A percentile compares a stretch with the other conserved stretches of the same genome.
phyloP scores from a whole-genome alignment of 1,284 basidiomycete genomes.

The Peniophora sp. region DNA sequence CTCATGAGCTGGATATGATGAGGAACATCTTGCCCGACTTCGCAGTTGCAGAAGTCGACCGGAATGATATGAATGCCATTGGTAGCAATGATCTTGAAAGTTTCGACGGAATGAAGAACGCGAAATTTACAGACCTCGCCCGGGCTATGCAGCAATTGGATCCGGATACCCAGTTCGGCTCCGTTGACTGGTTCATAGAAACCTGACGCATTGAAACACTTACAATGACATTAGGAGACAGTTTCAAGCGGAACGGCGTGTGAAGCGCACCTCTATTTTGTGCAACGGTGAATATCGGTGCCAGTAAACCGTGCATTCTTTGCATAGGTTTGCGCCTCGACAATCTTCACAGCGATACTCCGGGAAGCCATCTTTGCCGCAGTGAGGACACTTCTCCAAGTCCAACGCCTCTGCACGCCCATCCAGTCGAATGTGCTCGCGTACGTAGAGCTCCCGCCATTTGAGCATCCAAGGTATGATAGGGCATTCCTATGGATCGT shows the following conservation, averaged over 20 bases:
- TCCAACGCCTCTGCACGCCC: no score
- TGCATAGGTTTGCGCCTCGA: background rate
- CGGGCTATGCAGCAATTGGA: background rate
- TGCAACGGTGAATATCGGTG: background rate
- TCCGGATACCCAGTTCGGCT: background rate
- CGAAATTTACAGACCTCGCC: background rate
- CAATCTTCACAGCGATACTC: background rate
- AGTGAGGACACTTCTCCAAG: no score
- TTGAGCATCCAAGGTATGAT: no score
- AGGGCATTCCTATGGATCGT: no score
- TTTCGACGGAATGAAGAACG: background rate
- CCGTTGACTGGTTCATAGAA: background rate
- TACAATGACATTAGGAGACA: no score
- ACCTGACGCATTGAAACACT: background rate
- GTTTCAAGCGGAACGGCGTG: no score
- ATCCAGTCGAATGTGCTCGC: no score
- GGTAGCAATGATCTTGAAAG: background rate
- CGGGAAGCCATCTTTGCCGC: background rate
- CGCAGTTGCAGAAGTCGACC: constrained; percentile 15
- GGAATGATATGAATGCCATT: constrained; percentile 4
- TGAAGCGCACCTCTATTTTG: background rate
- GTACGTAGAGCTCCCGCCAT: no score
- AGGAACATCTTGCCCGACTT: background rate
- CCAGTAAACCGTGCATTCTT: background rate
- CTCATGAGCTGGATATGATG: constrained; percentile 12